Conservation (phyloP, 2,329 filamentous ascomycete species). For the Xylariaceae sp. region DNA sequence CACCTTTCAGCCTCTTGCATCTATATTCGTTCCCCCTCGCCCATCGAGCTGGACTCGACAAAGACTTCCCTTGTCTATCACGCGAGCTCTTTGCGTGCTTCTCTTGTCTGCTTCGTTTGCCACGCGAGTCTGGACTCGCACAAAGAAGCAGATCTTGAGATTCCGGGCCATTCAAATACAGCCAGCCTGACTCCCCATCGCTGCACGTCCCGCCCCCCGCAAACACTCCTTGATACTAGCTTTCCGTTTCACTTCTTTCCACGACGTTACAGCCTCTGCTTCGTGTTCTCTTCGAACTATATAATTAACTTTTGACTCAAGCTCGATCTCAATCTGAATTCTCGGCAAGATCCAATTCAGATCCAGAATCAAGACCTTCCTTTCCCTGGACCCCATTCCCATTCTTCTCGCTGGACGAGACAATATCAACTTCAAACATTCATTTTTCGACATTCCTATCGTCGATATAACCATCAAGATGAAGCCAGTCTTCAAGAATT, state of each 20-base stretch:
- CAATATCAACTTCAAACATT: constrained; percentile 4
- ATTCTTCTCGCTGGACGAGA: neutral
- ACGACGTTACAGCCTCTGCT: too few relatives aligned
- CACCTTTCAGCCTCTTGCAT: too few relatives aligned
- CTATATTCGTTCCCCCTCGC: too few relatives aligned
- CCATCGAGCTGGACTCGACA: neutral
- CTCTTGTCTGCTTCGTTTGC: constrained; percentile 20
- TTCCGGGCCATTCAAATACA: constrained; percentile 23
- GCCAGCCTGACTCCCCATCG: constrained; percentile 7
- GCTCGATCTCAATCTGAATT: too few relatives aligned
- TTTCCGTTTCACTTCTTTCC: too few relatives aligned
- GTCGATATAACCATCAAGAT: constrained; percentile 10
- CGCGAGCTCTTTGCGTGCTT: constrained; percentile 16
- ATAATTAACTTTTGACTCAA: too few relatives aligned
- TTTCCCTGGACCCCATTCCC: neutral
- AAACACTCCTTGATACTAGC: too few relatives aligned
- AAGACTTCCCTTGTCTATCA: constrained; percentile 3
- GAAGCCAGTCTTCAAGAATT: constrained; percentile 13
- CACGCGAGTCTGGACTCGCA: constrained; percentile 15
- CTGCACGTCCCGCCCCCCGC: neutral
- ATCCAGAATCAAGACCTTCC: neutral
- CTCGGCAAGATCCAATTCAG: too few relatives aligned
- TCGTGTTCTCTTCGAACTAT: too few relatives aligned
- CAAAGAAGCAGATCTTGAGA: constrained; percentile 24
- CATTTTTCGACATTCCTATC: neutral